Percentiles rank a stretch among this genome's conserved stretches.
These are phyloP conservation scores for Picea abies DNA, from an alignment of 83 land plant genomes.

Conservation along the genomic window DNA sequence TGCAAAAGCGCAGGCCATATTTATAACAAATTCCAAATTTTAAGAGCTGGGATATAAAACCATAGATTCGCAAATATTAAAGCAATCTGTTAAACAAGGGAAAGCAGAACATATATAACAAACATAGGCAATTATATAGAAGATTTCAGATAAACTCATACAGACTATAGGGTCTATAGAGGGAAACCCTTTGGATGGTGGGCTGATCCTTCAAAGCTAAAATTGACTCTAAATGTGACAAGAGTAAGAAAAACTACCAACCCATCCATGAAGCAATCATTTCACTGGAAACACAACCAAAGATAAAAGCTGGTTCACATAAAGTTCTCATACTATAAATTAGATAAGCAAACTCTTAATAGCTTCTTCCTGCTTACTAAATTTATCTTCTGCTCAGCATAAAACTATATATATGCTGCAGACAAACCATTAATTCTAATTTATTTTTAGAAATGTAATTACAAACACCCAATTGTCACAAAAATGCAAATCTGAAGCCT, in stretches of 20 bases:
- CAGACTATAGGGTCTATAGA: neutral
- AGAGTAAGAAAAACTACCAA: neutral
- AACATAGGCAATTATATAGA: no score
- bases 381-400: slow-evolving; percentile 2
- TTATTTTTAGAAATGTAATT: no score
- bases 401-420: neutral
- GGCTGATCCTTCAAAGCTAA: neutral
- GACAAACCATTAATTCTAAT: neutral
- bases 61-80: neutral
- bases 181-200: neutral
- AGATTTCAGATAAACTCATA: neutral
- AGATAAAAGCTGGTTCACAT: neutral
- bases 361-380: neutral
- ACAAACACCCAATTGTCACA: no score
- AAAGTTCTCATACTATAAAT: neutral
- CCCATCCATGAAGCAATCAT: neutral
- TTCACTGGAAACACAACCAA: neutral
- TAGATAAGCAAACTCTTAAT: neutral
- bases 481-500: no score
- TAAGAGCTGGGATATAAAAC: neutral
- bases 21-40: neutral
- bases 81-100: neutral
- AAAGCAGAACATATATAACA: neutral
- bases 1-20: neutral
- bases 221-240: neutral